Conservation (phyloP, 2,329 filamentous ascomycete genomes). For the Cytospora schulzeri region DNA sequence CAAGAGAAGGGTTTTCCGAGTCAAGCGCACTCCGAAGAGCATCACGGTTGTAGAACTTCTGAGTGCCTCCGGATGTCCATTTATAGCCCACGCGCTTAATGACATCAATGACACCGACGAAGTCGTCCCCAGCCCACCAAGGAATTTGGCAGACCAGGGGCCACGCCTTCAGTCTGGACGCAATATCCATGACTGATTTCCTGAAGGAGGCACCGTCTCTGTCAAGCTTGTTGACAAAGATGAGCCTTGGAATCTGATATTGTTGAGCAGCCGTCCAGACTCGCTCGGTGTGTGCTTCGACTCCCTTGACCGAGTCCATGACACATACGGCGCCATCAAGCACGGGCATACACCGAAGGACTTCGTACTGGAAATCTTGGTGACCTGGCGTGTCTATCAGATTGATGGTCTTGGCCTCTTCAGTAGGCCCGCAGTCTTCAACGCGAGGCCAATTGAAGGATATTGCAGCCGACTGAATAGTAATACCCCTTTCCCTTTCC, state of each 20-base stretch:
- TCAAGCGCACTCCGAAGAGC: constrained; percentile 41
- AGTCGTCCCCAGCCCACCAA: constrained; percentile 82
- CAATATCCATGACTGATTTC: constrained; percentile 83
- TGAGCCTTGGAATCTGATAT: constrained; percentile 80
- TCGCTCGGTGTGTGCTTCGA: constrained; percentile 95
- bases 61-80: constrained; percentile 58
- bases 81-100: constrained; percentile 73
- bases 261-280: constrained; percentile 90
- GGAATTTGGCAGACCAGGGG: constrained; percentile 93
- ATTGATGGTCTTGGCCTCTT: constrained; percentile 71
- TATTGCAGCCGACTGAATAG: constrained; percentile 95
- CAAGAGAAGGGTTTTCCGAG: constrained; percentile 58
- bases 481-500: constrained; percentile 90
- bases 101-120: constrained; percentile 84
- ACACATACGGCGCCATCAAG: constrained; percentile 41
- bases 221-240: constrained; percentile 85
- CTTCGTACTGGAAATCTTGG: constrained; percentile 96
- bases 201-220: constrained; percentile 81
- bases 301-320: constrained; percentile 48
- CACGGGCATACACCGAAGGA: constrained; percentile 74
- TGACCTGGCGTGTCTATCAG: constrained; percentile 96
- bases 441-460: constrained; percentile 84
- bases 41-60: constrained; percentile 35
- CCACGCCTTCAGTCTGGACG: constrained; percentile 76
- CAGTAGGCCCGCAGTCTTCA: constrained; percentile 43